phyloP scores from a whole-genome alignment of 2,329 filamentous ascomycete species.

The Exophiala bonariae region DNA sequence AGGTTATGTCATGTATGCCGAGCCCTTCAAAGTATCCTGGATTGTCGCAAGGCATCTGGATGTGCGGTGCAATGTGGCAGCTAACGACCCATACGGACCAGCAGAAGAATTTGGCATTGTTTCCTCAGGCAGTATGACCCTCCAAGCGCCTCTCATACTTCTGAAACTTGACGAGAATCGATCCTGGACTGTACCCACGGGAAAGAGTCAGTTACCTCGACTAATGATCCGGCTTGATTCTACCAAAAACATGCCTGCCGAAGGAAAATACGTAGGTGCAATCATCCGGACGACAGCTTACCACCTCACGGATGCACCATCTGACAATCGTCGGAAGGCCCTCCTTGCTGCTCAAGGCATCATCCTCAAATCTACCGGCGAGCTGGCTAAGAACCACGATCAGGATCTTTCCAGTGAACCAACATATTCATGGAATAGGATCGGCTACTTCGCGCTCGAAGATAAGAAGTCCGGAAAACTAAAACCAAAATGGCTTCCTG shows the following conservation, averaged over 20 bases:
- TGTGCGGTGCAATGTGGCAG: not conserved
- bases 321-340: slow-evolving; percentile 7
- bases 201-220: slow-evolving; percentile 1
- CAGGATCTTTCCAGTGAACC: not conserved
- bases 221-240: slow-evolving; percentile 10
- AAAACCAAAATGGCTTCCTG: slow-evolving; percentile 8
- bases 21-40: slow-evolving; percentile 10
- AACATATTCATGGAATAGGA: not conserved
- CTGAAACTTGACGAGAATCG: slow-evolving; percentile 1
- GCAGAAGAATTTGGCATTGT: slow-evolving; percentile 11
- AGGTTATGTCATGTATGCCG: slow-evolving; percentile 15
- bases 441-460: slow-evolving; percentile 17
- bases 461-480: slow-evolving; percentile 10
- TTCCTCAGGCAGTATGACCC: slow-evolving; percentile 4
- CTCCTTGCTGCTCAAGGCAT: slow-evolving; percentile 16
- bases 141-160: slow-evolving; percentile 9
- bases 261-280: slow-evolving; percentile 16
- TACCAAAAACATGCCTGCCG: slow-evolving; percentile 2
- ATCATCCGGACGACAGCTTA: slow-evolving; percentile 28
- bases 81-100: not conserved
- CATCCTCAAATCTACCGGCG: not conserved
- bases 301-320: slow-evolving; percentile 12
- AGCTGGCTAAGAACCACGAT: not conserved
- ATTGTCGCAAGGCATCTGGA: slow-evolving; percentile 6
- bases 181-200: slow-evolving; percentile 4